phyloP scores from a whole-genome alignment of 1,139 yeast genomes.

The Sugiyamaella pinicola region DNA sequence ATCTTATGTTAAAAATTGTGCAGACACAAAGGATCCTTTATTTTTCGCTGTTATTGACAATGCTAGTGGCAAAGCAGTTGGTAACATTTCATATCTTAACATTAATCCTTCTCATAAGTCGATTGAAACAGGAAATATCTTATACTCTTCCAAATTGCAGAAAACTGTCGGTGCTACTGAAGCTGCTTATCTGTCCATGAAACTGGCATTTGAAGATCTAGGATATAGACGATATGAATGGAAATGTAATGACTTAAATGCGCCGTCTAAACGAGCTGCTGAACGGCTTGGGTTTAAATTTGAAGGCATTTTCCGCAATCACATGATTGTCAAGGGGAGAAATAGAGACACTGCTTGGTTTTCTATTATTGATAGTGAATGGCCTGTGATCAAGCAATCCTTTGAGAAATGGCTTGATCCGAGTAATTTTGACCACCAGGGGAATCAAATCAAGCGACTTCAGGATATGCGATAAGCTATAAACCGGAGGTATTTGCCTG shows the following conservation, averaged over 20 bases:
- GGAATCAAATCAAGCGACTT: slow-evolving; percentile 31
- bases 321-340: slow-evolving; percentile 36
- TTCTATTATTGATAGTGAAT: slow-evolving; percentile 40
- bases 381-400: slow-evolving; percentile 34
- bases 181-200: slow-evolving; percentile 37
- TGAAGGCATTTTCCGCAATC: slow-evolving; percentile 42
- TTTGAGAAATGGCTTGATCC: slow-evolving; percentile 36
- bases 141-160: slow-evolving; percentile 36
- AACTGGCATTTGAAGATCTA: slow-evolving; percentile 37
- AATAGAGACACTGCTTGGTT: slow-evolving; percentile 43
- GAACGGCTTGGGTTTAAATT: slow-evolving; percentile 38
- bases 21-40: slow-evolving; percentile 24
- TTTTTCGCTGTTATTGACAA: slow-evolving; percentile 35
- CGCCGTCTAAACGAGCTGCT: slow-evolving; percentile 40
- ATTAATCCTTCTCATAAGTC: slow-evolving; percentile 35
- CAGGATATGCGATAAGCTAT: no score
- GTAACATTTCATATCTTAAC: slow-evolving; percentile 34
- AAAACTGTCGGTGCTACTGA: slow-evolving; percentile 40
- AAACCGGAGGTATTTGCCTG: no score
- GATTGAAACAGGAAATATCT: slow-evolving; percentile 39
- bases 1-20: slow-evolving; percentile 12
- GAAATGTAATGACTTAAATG: slow-evolving; percentile 41
- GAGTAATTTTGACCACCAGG: slow-evolving; percentile 39
- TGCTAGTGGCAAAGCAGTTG: slow-evolving; percentile 34
- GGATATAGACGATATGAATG: slow-evolving; percentile 42